Base-by-base conservation (phyloP, 2,329 filamentous ascomycete species). In the Apiospora aurea region DNA sequence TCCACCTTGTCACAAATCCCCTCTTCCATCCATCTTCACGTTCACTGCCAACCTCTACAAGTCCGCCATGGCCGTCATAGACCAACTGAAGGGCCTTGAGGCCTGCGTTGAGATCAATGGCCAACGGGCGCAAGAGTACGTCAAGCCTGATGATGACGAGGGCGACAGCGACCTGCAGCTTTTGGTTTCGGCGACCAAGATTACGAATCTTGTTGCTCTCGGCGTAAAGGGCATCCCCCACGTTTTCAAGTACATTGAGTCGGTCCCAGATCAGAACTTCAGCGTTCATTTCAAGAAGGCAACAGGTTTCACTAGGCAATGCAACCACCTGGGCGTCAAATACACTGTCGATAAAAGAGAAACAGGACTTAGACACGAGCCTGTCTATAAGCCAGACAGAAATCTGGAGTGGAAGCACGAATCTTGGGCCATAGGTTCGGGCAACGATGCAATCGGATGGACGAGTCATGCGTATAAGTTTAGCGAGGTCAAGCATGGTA, bases 51-150 rank as follows among this genome's bases (percentile, higher is more conserved):
- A 10, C 29, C 16, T 38, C 29, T n/a, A 16, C n/a, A 68, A 4
- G 4, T 16, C 5, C 44, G 5, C n/a, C 44, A 69, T 69, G 67
- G 67, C 67, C 14, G 38, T 69, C 29, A 69, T 69, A 16, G 67
- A 53, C 0, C 29, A 24, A 21, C 26, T 51, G 6, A 8, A 69
- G 18, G 67, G 67, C 2, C 67, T 69, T 24, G 46, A 69, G 29
- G 67, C 67, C 34, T 49, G 34, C n/a, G 46, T 69, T 1, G 49
- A 69, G 10, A 16, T 69, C 6, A 51, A 51, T 13, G 67, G 26
- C 18, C 29, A 47, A 29, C 10, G 18, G n/a, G 53, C 7, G 18
- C 29, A 38, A n/a, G 53, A 61, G 11, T 61, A 61, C 53, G 16
- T 5, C 29, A 38, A 61, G 29, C 53, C 18, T 18, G 53, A 38